These are phyloP conservation scores for Diplotaxis tenuifolia DNA, from an alignment of 345 rosid species.

Conservation along the genomic window DNA sequence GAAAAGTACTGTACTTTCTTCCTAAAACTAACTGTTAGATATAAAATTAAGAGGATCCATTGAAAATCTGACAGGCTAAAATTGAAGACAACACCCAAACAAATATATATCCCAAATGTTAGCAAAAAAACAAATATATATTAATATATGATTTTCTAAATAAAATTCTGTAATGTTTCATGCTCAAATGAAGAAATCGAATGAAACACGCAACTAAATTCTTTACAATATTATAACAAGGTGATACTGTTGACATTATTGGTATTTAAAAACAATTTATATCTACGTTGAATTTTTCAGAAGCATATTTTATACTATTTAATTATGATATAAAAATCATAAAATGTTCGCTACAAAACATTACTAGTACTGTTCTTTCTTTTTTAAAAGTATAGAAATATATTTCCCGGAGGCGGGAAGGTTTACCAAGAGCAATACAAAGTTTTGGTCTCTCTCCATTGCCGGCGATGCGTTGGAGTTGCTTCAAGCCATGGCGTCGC, in stretches of 20 bases:
- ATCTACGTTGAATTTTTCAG: slow-evolving; percentile 19
- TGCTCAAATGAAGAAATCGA: slow-evolving; percentile 19
- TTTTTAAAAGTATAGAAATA: background rate
- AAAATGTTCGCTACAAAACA: background rate
- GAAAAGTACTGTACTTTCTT: background rate
- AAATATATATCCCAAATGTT: background rate
- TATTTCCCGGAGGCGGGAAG: slow-evolving; percentile 32
- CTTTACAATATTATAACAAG: background rate
- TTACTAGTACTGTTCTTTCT: background rate
- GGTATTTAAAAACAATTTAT: background rate
- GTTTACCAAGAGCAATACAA: slow-evolving; percentile 5
- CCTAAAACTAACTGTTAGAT: background rate
- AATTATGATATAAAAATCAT: background rate
- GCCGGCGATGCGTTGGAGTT: slow-evolving; percentile 36
- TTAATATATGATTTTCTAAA: background rate
- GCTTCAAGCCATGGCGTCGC: slow-evolving; percentile 32
- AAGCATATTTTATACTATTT: background rate
- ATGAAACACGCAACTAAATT: slow-evolving; percentile 21
- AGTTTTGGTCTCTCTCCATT: background rate
- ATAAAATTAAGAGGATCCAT: background rate
- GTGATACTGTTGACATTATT: slow-evolving; percentile 29
- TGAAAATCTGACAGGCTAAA: background rate
- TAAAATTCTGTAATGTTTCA: slow-evolving; percentile 4
- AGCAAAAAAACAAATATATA: background rate
- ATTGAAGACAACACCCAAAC: background rate